phyloP scores from a whole-genome alignment of 2,329 filamentous ascomycete genomes.

The Stachybotrys chartarum region DNA sequence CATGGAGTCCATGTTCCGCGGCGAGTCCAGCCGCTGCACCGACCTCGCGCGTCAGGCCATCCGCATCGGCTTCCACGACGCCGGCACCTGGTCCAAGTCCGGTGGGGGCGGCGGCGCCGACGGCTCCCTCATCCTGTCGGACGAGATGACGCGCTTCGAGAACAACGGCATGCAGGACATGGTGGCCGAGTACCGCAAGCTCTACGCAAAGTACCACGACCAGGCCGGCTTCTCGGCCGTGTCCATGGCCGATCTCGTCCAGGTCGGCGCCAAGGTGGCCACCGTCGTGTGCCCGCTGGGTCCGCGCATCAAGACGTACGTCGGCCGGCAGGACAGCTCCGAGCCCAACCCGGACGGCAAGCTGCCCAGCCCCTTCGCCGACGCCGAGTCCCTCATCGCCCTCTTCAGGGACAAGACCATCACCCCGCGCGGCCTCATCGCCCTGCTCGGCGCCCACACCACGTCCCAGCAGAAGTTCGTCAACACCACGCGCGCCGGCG shows the following conservation, averaged over 20 bases:
- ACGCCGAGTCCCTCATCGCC: slow-evolving; percentile 39
- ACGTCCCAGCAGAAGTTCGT: slow-evolving; percentile 40
- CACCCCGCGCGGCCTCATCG: slow-evolving; percentile 39
- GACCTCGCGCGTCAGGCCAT: slow-evolving; percentile 34
- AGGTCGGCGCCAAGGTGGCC: slow-evolving; percentile 43
- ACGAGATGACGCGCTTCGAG: slow-evolving; percentile 29
- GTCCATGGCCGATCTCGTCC: slow-evolving; percentile 46
- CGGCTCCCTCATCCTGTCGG: slow-evolving; percentile 33
- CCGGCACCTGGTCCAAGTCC: slow-evolving; percentile 33
- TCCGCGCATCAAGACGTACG: slow-evolving; percentile 41
- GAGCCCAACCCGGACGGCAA: slow-evolving; percentile 29
- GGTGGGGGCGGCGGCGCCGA: slow-evolving; percentile 37
- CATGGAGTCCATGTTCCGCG: slow-evolving; percentile 27
- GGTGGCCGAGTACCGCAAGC: slow-evolving; percentile 26
- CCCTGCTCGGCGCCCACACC: slow-evolving; percentile 48
- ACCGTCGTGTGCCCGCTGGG: slow-evolving; percentile 37
- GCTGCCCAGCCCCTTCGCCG: slow-evolving; percentile 34
- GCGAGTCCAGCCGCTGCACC: slow-evolving; percentile 32
- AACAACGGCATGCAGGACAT: slow-evolving; percentile 42
- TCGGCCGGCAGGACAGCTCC: slow-evolving; percentile 41
- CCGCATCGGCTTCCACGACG: slow-evolving; percentile 42
- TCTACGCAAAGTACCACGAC: slow-evolving; percentile 32
- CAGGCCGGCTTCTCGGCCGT: slow-evolving; percentile 28
- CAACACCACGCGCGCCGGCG: slow-evolving; percentile 29
- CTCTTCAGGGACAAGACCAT: slow-evolving; percentile 49